Evolutionary conservation across 1,284 basidiomycete genomes (phyloP).

Genomic region (Cutaneotrichosporon arboriforme): DNA sequence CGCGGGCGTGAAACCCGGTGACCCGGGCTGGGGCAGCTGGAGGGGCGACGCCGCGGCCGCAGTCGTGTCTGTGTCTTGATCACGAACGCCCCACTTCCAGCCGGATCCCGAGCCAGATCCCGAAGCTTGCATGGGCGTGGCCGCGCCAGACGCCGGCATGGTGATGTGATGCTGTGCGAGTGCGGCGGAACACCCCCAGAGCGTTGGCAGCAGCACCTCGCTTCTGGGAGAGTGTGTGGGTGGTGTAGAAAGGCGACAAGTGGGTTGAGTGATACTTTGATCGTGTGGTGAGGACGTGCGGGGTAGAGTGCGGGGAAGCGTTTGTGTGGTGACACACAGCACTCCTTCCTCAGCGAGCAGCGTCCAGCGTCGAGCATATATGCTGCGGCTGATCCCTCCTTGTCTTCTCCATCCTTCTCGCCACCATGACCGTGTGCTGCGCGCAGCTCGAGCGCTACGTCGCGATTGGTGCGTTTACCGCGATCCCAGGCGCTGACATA

Average conservation of each 20-base stretch:
- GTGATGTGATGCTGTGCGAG: no score
- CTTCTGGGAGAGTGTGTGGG: no score
- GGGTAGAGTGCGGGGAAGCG: neutral
- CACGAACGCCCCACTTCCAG: no score
- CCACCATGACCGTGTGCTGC: neutral
- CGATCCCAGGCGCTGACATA: constrained; percentile 5
- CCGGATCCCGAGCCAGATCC: no score
- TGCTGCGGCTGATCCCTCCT: neutral
- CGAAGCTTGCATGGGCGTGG: no score
- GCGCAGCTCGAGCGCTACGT: constrained; percentile 27
- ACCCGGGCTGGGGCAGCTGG: constrained; percentile 12
- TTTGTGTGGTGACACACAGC: neutral
- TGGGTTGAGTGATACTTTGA: no score
- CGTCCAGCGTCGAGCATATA: no score
- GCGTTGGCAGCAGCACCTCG: neutral
- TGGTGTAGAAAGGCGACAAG: no score
- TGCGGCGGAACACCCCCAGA: neutral
- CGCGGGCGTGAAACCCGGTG: constrained; percentile 2
- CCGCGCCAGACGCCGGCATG: no score
- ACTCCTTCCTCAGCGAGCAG: neutral
- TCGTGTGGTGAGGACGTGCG: neutral
- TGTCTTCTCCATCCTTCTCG: neutral
- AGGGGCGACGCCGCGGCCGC: neutral
- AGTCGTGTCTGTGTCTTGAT: no score
- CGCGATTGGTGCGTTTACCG: constrained; percentile 23